Evolutionary conservation across 2,329 filamentous ascomycete species (phyloP), one percentile per base, ranked within the genome.

Genomic region (Achaetomium macrosporum): DNA sequence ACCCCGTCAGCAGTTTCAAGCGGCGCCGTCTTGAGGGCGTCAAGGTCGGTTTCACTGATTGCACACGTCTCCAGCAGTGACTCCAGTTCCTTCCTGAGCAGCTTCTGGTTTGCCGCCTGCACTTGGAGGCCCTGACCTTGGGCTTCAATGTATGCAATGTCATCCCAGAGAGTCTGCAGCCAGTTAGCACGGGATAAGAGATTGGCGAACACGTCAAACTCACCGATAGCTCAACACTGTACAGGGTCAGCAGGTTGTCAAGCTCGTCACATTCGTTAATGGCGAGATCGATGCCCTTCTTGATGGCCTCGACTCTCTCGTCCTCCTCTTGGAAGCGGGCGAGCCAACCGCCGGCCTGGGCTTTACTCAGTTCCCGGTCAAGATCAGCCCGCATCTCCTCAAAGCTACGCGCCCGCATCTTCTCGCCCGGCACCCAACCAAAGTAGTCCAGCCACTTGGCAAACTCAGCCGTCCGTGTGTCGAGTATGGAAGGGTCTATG

Each of bases 111-210:
- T 39, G 93, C 90, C 17, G 92, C 92, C 70, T 97, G 93, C 7
- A 99, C 92, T 65, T 99, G 93, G 43, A 99, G 75, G 74, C 93
- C 93, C 71, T 99, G 92, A 7, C 90, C 91, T 69, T 99, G 93
- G 2, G 93, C 90, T 72, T 99, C 93, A 59, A 99, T 97, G 66
- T 95, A 97, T 3, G 90, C 85, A 62, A 99, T 95, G 63, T 99
- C 93, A 46, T 97, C 92, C 52, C 91, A 90, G 30, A 99, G 77
- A 45, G 91, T 97, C 87, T 95, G 64, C 12, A 20, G 5, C n/a
- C 5, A 10, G 54, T 69, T 55, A 70, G 66, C 41, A 46, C 19
- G 15, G 1, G 30, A 15, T n/a, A n/a, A 15, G 10, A 15, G 11
- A 16, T 10, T 17, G 7, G 25, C 5, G n/a, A 5, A 5, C 1